These are phyloP conservation scores for Calonectria pseudoturangicola DNA, from an alignment of 2,329 filamentous ascomycete genomes.

Conservation along the genomic window DNA sequence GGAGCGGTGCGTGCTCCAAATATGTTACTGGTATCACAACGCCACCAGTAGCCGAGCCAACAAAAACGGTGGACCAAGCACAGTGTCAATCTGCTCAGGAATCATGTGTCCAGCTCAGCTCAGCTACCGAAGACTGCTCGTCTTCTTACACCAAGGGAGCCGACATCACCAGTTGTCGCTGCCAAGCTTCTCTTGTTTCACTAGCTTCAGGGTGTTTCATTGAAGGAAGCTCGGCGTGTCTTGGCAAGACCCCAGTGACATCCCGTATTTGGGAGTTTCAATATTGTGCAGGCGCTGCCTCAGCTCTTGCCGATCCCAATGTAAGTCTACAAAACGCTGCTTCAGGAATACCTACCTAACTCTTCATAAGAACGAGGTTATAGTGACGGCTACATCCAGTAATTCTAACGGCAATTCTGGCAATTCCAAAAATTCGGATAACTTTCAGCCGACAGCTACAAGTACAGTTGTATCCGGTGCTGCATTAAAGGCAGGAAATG, in stretches of 20 bases:
- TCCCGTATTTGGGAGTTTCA: not conserved
- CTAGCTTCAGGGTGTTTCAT: not conserved
- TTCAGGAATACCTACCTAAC: not conserved
- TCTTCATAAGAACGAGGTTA: not conserved
- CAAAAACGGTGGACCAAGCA: not conserved
- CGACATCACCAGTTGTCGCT: conserved; percentile 4
- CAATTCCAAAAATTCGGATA: not conserved
- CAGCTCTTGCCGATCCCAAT: not conserved
- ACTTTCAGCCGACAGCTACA: not conserved
- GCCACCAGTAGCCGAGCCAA: not conserved
- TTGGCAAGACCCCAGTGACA: not conserved
- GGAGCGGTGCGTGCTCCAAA: not conserved
- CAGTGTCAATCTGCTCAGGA: not conserved
- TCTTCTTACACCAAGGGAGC: not conserved
- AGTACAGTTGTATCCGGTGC: not conserved
- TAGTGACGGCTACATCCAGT: not conserved
- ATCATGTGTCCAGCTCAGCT: not conserved
- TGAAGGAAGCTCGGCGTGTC: not conserved
- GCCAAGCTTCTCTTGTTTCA: not conserved
- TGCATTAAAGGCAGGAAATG: not conserved
- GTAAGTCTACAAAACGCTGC: not conserved
- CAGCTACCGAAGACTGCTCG: not conserved
- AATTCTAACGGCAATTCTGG: not conserved
- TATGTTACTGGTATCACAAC: not conserved
- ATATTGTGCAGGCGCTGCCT: not conserved